phyloP scores from a whole-genome alignment of 2,329 filamentous ascomycete species.

The Aspergillus sp. region DNA sequence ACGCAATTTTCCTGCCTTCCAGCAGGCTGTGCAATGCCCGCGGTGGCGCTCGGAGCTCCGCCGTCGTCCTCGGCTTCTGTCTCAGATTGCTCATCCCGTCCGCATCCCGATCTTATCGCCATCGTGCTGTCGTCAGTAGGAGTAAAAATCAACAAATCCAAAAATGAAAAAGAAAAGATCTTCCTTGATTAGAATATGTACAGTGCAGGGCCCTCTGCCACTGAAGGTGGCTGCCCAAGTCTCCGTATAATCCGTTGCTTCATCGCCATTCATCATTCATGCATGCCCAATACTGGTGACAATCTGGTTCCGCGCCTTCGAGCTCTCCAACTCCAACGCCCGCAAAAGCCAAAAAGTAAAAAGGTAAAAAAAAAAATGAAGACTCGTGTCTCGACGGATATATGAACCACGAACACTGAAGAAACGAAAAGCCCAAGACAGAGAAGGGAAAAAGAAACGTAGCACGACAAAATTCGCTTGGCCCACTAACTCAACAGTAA shows the following conservation, averaged over 20 bases:
- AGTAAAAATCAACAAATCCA: background rate
- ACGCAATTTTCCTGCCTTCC: slow-evolving; percentile 19
- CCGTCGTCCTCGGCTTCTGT: background rate
- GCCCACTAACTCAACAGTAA: background rate
- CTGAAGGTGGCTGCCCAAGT: slow-evolving; percentile 18
- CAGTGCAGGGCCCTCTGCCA: slow-evolving; percentile 17
- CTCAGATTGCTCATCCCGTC: background rate
- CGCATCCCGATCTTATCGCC: background rate
- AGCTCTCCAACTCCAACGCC: slow-evolving; percentile 4
- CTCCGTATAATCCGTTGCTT: slow-evolving; percentile 7
- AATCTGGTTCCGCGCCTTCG: slow-evolving; percentile 15
- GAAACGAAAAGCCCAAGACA: slow-evolving; percentile 9
- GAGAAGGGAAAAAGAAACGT: slow-evolving; percentile 11
- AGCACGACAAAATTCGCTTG: slow-evolving; percentile 1
- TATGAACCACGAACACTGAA: slow-evolving; percentile 7
- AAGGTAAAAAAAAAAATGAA: slow-evolving; percentile 8
- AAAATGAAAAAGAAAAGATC: slow-evolving; percentile 3
- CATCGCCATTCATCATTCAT: slow-evolving; percentile 12
- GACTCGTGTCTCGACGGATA: slow-evolving; percentile 8
- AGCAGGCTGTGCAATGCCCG: background rate
- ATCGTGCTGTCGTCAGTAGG: background rate
- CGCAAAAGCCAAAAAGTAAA: slow-evolving; percentile 5
- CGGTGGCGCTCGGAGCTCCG: background rate
- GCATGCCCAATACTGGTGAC: slow-evolving; percentile 16
- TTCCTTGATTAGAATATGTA: slow-evolving; percentile 21